Evolutionary conservation across 805 yeast genomes (phyloP), one percentile per base, ranked within the genome.

Genomic region (Wickerhamiella slavikovae): DNA sequence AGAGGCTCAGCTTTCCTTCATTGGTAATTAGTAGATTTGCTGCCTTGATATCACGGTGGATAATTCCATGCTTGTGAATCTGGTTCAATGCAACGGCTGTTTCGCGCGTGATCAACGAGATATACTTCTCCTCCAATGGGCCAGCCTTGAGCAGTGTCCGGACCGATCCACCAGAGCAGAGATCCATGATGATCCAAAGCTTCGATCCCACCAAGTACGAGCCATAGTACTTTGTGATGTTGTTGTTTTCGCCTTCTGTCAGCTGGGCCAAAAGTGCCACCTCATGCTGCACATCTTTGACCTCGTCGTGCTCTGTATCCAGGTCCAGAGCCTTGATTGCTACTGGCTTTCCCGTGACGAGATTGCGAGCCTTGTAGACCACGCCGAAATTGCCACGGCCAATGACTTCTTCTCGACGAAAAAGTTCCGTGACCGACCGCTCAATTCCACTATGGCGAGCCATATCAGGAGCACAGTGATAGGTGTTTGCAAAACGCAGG

Each of bases 321-420:
- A 89, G 58, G 47, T 85, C 82, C 36, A 89, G 60, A 8, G 85
- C 89, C 48, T 89, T 89, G 47, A 89, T 82, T 17, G 99, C 99
- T 33, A 78, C 85, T 2, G 79, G 67, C 38, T 72, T 73, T 39
- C 70, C 71, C 5, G 91, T 73, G 33, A 66, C 45, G 14, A 42
- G 32, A 34, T 54, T 47, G 15, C 37, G 36, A 26, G 93, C 98
- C 49, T 82, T 83, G 52, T 85, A 89, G 4, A 89, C 99, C 16
- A 83, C 73, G 27, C 99, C 99, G 52, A 89, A 89, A 56, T 82
- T 89, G 15, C 99, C 99, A 34, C 91, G 65, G 6, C 98, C 99
- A 10, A 91, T 75, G 20, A 82, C 72, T 52, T 89, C 95, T 10
- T 85, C 73, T 27, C 93, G 64, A 43, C 74, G 71, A 54, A 72